Evolutionary conservation across 192 early-diverging fungal genomes (phyloP).

Genomic region (Linnemannia elongata): DNA sequence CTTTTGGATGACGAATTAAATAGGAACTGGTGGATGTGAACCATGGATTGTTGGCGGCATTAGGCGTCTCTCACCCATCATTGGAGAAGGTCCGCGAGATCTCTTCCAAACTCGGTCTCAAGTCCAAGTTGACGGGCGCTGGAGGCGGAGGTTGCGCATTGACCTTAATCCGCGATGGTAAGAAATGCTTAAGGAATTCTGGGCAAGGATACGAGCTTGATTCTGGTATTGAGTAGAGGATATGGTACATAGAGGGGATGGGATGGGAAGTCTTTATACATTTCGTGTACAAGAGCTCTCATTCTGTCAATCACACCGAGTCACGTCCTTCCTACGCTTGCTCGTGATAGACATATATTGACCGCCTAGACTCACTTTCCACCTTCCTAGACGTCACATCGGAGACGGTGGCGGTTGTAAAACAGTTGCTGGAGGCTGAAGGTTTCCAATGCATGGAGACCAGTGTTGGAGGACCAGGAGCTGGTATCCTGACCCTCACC

Average conservation of each 20-base stretch:
- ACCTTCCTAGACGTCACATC: constrained; percentile 49
- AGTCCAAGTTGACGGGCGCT: constrained; percentile 94
- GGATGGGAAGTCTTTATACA: not conserved
- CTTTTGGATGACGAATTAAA: not conserved
- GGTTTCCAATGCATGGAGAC: constrained; percentile 84
- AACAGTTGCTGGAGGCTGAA: constrained; percentile 62
- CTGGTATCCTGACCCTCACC: constrained; percentile 48
- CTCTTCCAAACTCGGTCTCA: constrained; percentile 69
- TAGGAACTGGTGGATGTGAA: constrained; percentile 88
- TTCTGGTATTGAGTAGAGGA: not conserved
- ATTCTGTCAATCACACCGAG: not conserved
- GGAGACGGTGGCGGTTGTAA: constrained; percentile 60
- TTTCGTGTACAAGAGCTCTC: not conserved
- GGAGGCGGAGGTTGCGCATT: constrained; percentile 98
- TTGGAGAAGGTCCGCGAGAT: constrained; percentile 85
- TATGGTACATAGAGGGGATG: not conserved
- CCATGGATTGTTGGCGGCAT: constrained; percentile 81
- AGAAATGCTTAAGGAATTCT: not conserved
- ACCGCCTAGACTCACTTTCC: not conserved
- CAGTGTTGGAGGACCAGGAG: constrained; percentile 77
- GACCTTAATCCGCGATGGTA: constrained; percentile 79
- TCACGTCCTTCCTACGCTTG: not conserved
- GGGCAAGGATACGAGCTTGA: not conserved
- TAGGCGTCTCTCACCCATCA: constrained; percentile 88
- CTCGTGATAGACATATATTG: not conserved